Base-by-base conservation (phyloP, 2,329 filamentous ascomycete species). In the Trichothecium roseum region DNA sequence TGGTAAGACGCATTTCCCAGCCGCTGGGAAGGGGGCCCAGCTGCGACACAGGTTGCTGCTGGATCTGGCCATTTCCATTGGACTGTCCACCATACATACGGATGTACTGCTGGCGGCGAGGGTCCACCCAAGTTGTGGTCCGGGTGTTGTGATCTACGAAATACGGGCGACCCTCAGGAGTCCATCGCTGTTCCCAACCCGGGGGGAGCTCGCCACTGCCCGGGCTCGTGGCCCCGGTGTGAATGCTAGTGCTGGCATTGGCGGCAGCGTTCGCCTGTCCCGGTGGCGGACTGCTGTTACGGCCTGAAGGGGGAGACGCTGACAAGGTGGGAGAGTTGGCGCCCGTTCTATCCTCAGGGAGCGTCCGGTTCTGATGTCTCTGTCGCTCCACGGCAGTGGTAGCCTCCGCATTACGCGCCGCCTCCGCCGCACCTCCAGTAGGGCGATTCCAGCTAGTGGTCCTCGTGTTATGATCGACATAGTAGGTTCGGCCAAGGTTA, bases 1-100 rank as follows among this genome's bases (percentile, higher is more conserved):
- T 96, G 36, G 91, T 98, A 35, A 98, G 78, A 41, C 91, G 85
- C 91, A 98, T 98, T 69, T 98, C 91, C 91, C 91, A 98, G 3
- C 91, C 91, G 52, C 91, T 96, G 3, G 91, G 91, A 32, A 98
- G 63, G 18, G 91, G 91, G 4, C 91, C 91, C 31, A 98, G 74
- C 57, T 98, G 91, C 3, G 91, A 96, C 3, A 98, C 91, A 1
- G 91, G 89, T 61, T 98, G 91, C 55, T 95, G 89, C 59, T 96
- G 89, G 45, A 96, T 94, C 36, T 80, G 83, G 32, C 85, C 88
- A 48, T 81, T 87, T 47, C 78, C 76, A 42, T 81, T 84, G 59
- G 86, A 91, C 49, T 89, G 84, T 3, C 88, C 89, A 22, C 75
- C 75, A 54, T 98, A 98, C 84, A 96, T 95, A 40, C 91, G 75